A percentile compares a stretch with the other conserved stretches of the same genome.
Conservation (phyloP, 805 yeast species). For the Maudiozyma barnettii region DNA sequence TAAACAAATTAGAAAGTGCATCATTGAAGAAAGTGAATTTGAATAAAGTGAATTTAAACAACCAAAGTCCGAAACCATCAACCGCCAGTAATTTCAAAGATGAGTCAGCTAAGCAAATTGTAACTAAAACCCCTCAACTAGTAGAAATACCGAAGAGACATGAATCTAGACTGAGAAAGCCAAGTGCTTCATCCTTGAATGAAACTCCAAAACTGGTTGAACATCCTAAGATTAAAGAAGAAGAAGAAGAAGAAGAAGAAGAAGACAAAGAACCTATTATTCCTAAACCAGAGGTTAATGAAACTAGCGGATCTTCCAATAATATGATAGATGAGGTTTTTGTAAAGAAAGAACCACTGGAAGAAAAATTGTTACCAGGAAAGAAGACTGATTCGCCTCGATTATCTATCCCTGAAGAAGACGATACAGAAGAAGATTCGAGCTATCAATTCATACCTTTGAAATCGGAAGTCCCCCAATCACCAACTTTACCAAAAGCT, state of each 20-base stretch:
- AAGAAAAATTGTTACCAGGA: not conserved
- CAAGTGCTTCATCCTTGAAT: not conserved
- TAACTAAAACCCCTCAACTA: not conserved
- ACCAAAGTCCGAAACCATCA: not conserved
- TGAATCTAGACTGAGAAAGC: not conserved
- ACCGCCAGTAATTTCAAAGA: no score
- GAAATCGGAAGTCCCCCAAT: not conserved
- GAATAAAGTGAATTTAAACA: not conserved
- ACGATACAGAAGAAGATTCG: constrained; percentile 4
- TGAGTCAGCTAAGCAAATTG: not conserved
- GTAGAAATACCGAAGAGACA: not conserved
- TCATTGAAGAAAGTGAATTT: not conserved
- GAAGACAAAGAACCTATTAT: not conserved
- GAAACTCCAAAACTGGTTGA: not conserved
- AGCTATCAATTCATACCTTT: constrained; percentile 13
- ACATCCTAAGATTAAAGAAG: not conserved
- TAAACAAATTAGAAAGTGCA: constrained; percentile 1
- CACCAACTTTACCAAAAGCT: not conserved
- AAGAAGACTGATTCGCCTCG: not conserved
- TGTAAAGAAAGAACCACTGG: not conserved
- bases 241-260: not conserved
- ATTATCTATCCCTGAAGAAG: not conserved
- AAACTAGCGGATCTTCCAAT: not conserved
- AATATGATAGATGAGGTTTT: not conserved
- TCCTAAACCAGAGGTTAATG: not conserved